phyloP scores from a whole-genome alignment of 179 eudicot genomes.

The Camellia oleifera region DNA sequence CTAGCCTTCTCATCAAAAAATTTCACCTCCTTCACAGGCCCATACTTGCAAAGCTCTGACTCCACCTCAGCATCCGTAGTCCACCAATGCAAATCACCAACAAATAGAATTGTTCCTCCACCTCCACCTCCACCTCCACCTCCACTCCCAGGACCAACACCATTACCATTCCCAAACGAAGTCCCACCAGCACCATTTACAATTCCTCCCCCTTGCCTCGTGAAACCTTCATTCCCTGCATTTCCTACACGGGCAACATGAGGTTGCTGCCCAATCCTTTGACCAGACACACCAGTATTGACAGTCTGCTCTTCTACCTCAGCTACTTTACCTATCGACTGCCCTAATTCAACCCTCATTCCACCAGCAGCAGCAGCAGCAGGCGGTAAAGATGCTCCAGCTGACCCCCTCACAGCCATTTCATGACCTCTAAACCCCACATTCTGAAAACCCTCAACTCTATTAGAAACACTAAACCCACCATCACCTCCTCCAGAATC shows the following conservation, averaged over 20 bases:
- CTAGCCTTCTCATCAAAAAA: slow-evolving; percentile 89
- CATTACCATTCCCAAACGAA: slow-evolving; percentile 26
- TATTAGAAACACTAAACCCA: slow-evolving; percentile 30
- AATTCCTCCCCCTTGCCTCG: slow-evolving; percentile 46
- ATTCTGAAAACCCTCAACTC: slow-evolving; percentile 51
- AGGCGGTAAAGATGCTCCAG: slow-evolving; percentile 30
- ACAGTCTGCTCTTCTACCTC: slow-evolving; percentile 35
- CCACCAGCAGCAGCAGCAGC: slow-evolving; percentile 38
- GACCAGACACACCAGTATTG: slow-evolving; percentile 31
- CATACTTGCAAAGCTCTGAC: slow-evolving; percentile 65
- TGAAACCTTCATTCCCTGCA: slow-evolving; percentile 41
- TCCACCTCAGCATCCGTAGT: slow-evolving; percentile 90
- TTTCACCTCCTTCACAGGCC: slow-evolving; percentile 81
- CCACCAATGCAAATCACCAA: slow-evolving; percentile 98
- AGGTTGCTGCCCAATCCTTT: slow-evolving; percentile 34
- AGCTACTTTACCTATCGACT: slow-evolving; percentile 35
- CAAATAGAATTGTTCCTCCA: slow-evolving; percentile 43
- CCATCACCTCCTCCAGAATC: slow-evolving; percentile 25
- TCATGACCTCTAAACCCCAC: slow-evolving; percentile 39
- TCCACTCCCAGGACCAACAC: slow-evolving; percentile 8
- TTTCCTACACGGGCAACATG: slow-evolving; percentile 27
- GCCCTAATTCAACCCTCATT: slow-evolving; percentile 61
- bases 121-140: slow-evolving; percentile 48
- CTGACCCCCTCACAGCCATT: slow-evolving; percentile 22
- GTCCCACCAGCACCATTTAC: slow-evolving; percentile 42